phyloP scores from a whole-genome alignment of 1,284 basidiomycete species.

The Coniferiporia sulphurascens region DNA sequence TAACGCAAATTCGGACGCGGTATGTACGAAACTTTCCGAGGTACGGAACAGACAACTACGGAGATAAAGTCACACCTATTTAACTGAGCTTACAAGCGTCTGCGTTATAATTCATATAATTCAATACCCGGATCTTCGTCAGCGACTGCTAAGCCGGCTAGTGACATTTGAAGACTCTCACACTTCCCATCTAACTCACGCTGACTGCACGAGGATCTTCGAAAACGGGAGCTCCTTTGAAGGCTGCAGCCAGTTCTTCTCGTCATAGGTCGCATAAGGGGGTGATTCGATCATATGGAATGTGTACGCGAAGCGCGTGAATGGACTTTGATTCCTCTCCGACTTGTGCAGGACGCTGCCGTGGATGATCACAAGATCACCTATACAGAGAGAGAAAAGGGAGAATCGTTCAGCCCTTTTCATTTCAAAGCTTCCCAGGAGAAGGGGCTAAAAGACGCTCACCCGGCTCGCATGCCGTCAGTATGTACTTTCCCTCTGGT shows the following conservation, averaged over 20 bases:
- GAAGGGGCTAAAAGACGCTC: slow-evolving; percentile 19
- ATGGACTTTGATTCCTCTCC: slow-evolving; percentile 67
- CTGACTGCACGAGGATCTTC: slow-evolving; percentile 41
- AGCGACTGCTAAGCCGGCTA: too few relatives aligned
- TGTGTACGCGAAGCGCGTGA: slow-evolving; percentile 86
- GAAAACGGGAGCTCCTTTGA: slow-evolving; percentile 78
- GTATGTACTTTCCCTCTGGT: slow-evolving; percentile 53
- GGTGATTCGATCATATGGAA: slow-evolving; percentile 87
- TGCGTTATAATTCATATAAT: too few relatives aligned
- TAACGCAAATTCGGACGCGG: too few relatives aligned
- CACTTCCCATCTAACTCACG: background rate
- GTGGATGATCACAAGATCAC: slow-evolving; percentile 86
- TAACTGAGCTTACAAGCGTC: too few relatives aligned
- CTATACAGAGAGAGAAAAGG: slow-evolving; percentile 32
- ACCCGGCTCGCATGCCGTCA: slow-evolving; percentile 78
- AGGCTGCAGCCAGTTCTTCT: slow-evolving; percentile 88
- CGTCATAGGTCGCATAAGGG: slow-evolving; percentile 62
- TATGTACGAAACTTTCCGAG: too few relatives aligned
- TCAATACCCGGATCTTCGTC: too few relatives aligned
- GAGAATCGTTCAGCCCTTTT: background rate
- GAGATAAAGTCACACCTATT: too few relatives aligned
- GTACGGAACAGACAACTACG: too few relatives aligned
- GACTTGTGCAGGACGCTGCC: slow-evolving; percentile 88
- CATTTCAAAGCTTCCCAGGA: slow-evolving; percentile 5
- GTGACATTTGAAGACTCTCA: background rate